phyloP scores from a whole-genome alignment of 208 protist genomes.

The Leptomonas pyrrhocoris region DNA sequence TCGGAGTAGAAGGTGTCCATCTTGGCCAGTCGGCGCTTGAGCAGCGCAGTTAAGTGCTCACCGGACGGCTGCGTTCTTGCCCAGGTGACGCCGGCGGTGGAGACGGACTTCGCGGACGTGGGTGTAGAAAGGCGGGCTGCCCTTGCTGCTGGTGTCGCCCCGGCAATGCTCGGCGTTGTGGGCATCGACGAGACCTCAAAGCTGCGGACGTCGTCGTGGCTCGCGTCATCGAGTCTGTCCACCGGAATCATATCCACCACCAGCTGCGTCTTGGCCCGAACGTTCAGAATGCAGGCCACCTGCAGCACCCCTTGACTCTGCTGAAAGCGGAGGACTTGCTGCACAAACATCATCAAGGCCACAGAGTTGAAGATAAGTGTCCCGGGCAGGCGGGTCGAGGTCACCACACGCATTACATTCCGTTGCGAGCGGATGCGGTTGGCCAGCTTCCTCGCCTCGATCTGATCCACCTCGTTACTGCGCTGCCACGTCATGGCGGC shows the following conservation, averaged over 20 bases:
- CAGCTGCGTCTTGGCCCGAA: constrained; percentile 41
- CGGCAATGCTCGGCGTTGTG: background rate
- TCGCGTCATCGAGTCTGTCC: constrained; percentile 16
- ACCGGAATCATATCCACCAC: constrained; percentile 44
- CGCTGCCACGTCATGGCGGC: constrained; percentile 35
- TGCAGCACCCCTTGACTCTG: constrained; percentile 22
- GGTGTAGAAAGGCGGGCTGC: background rate
- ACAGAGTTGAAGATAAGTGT: constrained; percentile 64
- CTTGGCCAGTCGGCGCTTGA: constrained; percentile 20
- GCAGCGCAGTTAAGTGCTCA: constrained; percentile 1
- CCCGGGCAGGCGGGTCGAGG: constrained; percentile 50
- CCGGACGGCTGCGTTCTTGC: background rate
- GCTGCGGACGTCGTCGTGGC: constrained; percentile 1
- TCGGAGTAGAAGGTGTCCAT: constrained; percentile 34
- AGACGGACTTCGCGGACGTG: background rate
- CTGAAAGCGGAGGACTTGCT: constrained; percentile 50
- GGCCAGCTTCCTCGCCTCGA: constrained; percentile 39
- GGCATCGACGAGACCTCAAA: background rate
- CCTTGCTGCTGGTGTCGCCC: background rate
- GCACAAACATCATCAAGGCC: constrained; percentile 65
- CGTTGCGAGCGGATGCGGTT: constrained; percentile 50
- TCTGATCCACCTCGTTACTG: constrained; percentile 44
- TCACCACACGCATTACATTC: constrained; percentile 37
- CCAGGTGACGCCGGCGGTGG: background rate
- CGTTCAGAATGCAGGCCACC: constrained; percentile 48